These are phyloP conservation scores for Paradendryphiella salina DNA, from an alignment of 2,329 filamentous ascomycete species.

Conservation along the genomic window DNA sequence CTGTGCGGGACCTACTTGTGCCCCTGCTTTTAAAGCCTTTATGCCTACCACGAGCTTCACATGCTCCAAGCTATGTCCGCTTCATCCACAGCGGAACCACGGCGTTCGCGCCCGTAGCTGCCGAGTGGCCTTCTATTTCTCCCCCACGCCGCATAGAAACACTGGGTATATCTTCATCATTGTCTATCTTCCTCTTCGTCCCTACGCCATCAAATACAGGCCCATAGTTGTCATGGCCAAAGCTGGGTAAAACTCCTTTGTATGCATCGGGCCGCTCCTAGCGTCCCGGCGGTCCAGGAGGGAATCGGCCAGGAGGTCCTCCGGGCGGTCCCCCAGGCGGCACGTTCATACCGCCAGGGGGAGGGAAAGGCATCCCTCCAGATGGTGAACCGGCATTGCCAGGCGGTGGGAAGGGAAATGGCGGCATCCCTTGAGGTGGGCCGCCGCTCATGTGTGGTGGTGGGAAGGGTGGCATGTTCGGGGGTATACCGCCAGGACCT, in stretches of 20 bases:
- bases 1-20: neutral
- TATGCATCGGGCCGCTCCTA: slow-evolving; percentile 22
- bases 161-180: slow-evolving; percentile 22
- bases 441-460: slow-evolving; percentile 41
- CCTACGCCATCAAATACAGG: slow-evolving; percentile 5
- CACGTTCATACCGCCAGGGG: slow-evolving; percentile 18
- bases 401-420: slow-evolving; percentile 38
- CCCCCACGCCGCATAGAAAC: slow-evolving; percentile 14
- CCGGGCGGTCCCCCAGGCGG: slow-evolving; percentile 31
- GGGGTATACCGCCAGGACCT: slow-evolving; percentile 31
- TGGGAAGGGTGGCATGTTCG: slow-evolving; percentile 46
- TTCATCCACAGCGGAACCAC: slow-evolving; percentile 17
- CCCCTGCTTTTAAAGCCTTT: neutral
- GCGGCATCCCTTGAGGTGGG: slow-evolving; percentile 33
- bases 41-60: neutral
- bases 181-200: slow-evolving; percentile 16
- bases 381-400: slow-evolving; percentile 38
- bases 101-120: slow-evolving; percentile 31
- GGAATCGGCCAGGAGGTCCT: slow-evolving; percentile 31
- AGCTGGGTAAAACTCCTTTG: slow-evolving; percentile 10
- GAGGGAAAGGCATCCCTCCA: slow-evolving; percentile 34
- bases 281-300: slow-evolving; percentile 34
- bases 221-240: slow-evolving; percentile 3
- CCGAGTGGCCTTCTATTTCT: slow-evolving; percentile 5
- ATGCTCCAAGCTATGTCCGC: slow-evolving; percentile 3